Percentiles rank a stretch among this genome's conserved stretches.
Conservation (phyloP, 2,329 filamentous ascomycete species). For the Grosmannia serpens region DNA sequence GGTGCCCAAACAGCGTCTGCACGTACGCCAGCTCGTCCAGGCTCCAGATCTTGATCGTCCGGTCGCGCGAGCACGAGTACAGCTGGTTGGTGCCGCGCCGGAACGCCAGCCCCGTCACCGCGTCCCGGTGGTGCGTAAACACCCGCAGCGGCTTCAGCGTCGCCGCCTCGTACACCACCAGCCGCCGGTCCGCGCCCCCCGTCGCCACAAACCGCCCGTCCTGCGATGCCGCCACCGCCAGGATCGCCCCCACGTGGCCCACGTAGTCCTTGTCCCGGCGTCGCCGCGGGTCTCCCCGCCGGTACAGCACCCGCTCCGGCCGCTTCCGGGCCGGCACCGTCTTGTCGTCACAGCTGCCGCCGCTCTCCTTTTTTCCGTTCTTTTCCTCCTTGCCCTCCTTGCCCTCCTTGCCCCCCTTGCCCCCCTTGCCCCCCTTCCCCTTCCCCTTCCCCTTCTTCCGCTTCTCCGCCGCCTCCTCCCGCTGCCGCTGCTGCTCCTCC, state of each 20-base stretch:
- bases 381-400: neutral
- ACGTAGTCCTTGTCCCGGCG: constrained; percentile 54
- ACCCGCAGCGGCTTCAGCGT: constrained; percentile 68
- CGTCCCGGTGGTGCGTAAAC: constrained; percentile 85
- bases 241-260: constrained; percentile 69
- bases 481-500: constrained; percentile 47
- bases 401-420: neutral
- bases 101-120: constrained; percentile 76
- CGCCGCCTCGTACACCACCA: constrained; percentile 81
- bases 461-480: constrained; percentile 31
- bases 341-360: constrained; percentile 22
- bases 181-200: constrained; percentile 69
- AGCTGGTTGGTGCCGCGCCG: constrained; percentile 81
- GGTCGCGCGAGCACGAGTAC: constrained; percentile 81
- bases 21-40: constrained; percentile 86
- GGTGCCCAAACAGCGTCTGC: constrained; percentile 92
- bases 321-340: constrained; percentile 40
- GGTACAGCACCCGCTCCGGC: constrained; percentile 51
- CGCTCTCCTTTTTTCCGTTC: neutral
- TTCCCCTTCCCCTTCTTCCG: constrained; percentile 41
- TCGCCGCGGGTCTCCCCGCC: constrained; percentile 50
- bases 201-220: constrained; percentile 88
- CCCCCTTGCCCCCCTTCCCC: constrained; percentile 13
- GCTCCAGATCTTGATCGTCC: constrained; percentile 93
- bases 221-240: constrained; percentile 75